These are phyloP conservation scores for Pseudohyphozyma bogoriensis DNA, from an alignment of 768 basidiomycete genomes.

Conservation along the genomic window DNA sequence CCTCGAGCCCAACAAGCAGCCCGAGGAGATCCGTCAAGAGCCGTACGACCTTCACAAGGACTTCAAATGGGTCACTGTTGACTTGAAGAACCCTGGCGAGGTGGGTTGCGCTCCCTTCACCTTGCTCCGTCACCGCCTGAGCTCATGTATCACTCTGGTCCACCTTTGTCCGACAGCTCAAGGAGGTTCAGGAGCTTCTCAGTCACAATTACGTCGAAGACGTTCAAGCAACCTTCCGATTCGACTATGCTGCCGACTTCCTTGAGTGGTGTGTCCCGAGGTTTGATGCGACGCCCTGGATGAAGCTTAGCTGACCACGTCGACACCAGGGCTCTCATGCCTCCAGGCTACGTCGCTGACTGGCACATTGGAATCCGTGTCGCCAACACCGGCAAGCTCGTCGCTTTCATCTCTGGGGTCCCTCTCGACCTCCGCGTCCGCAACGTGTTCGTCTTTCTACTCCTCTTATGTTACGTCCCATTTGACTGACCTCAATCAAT, in stretches of 20 bases:
- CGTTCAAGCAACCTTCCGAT: slow-evolving; percentile 87
- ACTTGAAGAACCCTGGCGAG: slow-evolving; percentile 65
- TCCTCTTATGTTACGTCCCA: too few relatives aligned
- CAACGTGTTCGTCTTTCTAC: slow-evolving; percentile 61
- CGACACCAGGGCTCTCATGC: slow-evolving; percentile 69
- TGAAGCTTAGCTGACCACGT: background rate
- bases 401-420: slow-evolving; percentile 92
- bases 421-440: slow-evolving; percentile 79
- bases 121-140: background rate
- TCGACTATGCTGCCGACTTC: slow-evolving; percentile 91
- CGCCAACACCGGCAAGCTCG: slow-evolving; percentile 72
- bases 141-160: background rate
- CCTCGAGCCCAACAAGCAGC: slow-evolving; percentile 70
- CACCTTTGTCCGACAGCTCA: slow-evolving; percentile 47
- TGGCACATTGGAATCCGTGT: slow-evolving; percentile 94
- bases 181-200: slow-evolving; percentile 83
- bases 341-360: slow-evolving; percentile 82
- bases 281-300: background rate
- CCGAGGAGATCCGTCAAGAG: slow-evolving; percentile 73
- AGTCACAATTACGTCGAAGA: slow-evolving; percentile 96
- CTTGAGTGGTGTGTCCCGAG: slow-evolving; percentile 60
- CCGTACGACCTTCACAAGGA: slow-evolving; percentile 81
- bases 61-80: slow-evolving; percentile 79
- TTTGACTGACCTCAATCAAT: too few relatives aligned
- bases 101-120: slow-evolving; percentile 39